phyloP scores from a whole-genome alignment of 1,284 basidiomycete genomes.

The Blastosporella zonata region DNA sequence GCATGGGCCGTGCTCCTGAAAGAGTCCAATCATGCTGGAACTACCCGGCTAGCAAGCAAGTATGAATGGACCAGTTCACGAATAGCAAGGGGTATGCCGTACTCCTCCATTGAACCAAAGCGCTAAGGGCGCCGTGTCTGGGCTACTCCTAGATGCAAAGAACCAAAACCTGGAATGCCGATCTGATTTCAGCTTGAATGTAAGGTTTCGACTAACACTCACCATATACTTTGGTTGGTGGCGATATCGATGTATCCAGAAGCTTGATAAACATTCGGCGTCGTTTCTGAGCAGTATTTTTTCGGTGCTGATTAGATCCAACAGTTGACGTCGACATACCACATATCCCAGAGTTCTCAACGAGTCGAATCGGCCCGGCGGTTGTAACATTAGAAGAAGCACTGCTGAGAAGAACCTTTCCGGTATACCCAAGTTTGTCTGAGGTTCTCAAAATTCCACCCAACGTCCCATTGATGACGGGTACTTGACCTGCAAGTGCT shows the following conservation, averaged over 20 bases:
- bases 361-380: conserved; percentile 44
- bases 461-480: conserved; percentile 40
- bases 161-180: conserved; percentile 58
- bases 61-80: not conserved
- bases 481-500: conserved; percentile 33
- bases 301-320: not conserved
- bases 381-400: conserved; percentile 30
- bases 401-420: not conserved
- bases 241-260: conserved; percentile 59
- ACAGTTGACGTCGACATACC: conserved; percentile 24
- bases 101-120: conserved; percentile 67
- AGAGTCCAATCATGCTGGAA: conserved; percentile 63
- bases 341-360: conserved; percentile 53
- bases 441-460: conserved; percentile 34
- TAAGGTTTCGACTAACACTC: conserved; percentile 20
- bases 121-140: conserved; percentile 53
- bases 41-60: conserved; percentile 46
- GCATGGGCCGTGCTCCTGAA: conserved; percentile 64
- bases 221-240: conserved; percentile 55
- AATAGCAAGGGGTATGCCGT: conserved; percentile 1
- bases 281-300: conserved; percentile 40
- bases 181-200: not conserved
- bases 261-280: conserved; percentile 52
- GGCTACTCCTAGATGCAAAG: conserved; percentile 56
- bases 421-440: conserved; percentile 9